Percentiles rank a stretch among this genome's conserved stretches.
Conservation (phyloP, 805 yeast species). For the Yamadazyma sp. region DNA sequence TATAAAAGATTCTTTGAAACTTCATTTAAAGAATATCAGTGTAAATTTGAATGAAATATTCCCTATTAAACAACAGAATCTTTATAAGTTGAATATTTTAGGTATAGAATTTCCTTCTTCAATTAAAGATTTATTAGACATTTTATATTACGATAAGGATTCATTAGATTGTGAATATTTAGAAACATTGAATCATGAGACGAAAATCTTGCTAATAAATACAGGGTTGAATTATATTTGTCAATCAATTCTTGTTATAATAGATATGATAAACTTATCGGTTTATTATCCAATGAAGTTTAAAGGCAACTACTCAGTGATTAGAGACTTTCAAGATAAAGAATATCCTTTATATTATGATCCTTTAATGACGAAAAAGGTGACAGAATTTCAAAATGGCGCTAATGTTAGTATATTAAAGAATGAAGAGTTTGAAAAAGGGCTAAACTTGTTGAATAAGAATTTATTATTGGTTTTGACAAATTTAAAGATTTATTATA, state of each 20-base stretch:
- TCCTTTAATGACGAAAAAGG: conserved; percentile 18
- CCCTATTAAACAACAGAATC: conserved; percentile 22
- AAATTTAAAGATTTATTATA: conserved; percentile 16
- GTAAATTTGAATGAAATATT: conserved; percentile 21
- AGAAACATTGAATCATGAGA: conserved; percentile 9
- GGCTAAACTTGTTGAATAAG: conserved; percentile 28
- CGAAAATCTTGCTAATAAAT: conserved; percentile 25
- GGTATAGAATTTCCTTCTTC: conserved; percentile 36
- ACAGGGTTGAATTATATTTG: conserved; percentile 30
- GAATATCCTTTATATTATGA: conserved; percentile 30
- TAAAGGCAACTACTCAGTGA: conserved; percentile 19
- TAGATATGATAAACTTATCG: conserved; percentile 21
- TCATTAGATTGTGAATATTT: conserved; percentile 9
- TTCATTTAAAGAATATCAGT: conserved; percentile 18
- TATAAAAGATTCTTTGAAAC: conserved; percentile 16
- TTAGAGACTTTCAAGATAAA: conserved; percentile 22
- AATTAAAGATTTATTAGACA: conserved; percentile 25
- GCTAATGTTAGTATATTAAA: conserved; percentile 4
- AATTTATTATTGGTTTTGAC: conserved; percentile 26
- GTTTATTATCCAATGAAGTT: conserved; percentile 27
- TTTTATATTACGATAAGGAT: conserved; percentile 24
- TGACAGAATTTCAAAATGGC: conserved; percentile 11
- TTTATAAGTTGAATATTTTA: conserved; percentile 26
- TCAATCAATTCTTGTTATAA: conserved; percentile 23
- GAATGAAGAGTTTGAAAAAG: conserved; percentile 31